Evolutionary conservation across 768 basidiomycete genomes (phyloP), one percentile per base, ranked within the genome.

Genomic region (Lentinula lateritia): DNA sequence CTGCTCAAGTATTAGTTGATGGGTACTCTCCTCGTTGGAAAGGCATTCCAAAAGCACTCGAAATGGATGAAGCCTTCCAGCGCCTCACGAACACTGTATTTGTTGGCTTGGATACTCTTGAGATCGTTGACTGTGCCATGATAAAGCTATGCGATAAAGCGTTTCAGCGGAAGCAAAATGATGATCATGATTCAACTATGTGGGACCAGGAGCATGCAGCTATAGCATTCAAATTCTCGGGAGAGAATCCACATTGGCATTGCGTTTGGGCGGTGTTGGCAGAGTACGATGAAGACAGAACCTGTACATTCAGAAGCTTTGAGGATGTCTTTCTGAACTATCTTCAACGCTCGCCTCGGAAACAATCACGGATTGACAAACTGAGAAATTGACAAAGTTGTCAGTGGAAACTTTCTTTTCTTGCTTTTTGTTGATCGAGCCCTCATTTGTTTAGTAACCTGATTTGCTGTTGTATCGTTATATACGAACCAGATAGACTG

Each of bases 261-360:
- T 86, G 84, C 70, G 78, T 88, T 39, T 88, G 83, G 84, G 85
- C 84, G n/a, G 78, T 77, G 32, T 75, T 86, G 62, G 74, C 78
- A 23, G 85, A 87, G 63, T 75, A 79, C 62, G 79, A 84, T 66
- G 68, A 72, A 35, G 54, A 64, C 13, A 68, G 66, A 5, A 77
- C 61, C 36, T 83, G 81, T 65, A 67, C 79, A 35, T 86, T 85
- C 67, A 77, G 83, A 64, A 86, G 78, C 67, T 88, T 83, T 69
- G 78, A 81, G 62, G 85, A 86, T 64, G 82, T 86, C 20, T 86
- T 85, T 66, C 71, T 86, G 48, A 77, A 83, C 56, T 71, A 69
- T 56, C 70, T 82, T 46, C 75, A 77, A 39, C 75, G 75, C 38
- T 75, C 76, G 2, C 74, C 79, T 50, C 76, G 73, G 58, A 77